phyloP scores from a whole-genome alignment of 2,329 filamentous ascomycete species.

The Calonectria naviculata region DNA sequence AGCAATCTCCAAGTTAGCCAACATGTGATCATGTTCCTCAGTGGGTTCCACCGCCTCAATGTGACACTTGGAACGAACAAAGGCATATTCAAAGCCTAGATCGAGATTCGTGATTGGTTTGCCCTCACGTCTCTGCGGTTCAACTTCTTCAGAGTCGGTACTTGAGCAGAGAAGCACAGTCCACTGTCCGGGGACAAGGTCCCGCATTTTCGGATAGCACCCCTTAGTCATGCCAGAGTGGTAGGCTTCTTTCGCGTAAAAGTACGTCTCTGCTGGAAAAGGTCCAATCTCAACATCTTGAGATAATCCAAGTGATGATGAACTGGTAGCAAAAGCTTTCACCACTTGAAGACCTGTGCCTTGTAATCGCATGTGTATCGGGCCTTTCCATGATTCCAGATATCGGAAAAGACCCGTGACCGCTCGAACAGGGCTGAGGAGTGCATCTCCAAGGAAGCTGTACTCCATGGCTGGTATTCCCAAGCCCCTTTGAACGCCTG shows the following conservation, averaged over 20 bases:
- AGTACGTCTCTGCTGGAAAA: conserved; percentile 8
- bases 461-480: neutral
- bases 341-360: neutral
- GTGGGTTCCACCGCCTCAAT: neutral
- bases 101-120: neutral
- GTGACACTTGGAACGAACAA: conserved; percentile 11
- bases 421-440: neutral
- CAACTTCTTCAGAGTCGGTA: neutral
- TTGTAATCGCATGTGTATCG: neutral
- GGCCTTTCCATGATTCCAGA: neutral
- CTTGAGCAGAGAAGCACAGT: neutral
- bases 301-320: conserved; percentile 1
- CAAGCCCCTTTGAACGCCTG: neutral
- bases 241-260: neutral
- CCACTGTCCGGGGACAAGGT: conserved; percentile 17
- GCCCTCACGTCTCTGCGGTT: neutral
- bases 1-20: conserved; percentile 8
- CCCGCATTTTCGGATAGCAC: conserved; percentile 12
- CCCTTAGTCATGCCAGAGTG: neutral
- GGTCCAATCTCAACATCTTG: conserved; percentile 16
- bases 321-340: conserved; percentile 8
- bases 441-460: conserved; percentile 12
- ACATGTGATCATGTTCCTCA: neutral
- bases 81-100: conserved; percentile 11
- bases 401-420: conserved; percentile 19